Percentiles rank a stretch among this genome's conserved stretches.
These are phyloP conservation scores for Wickerhamiella musiphila DNA, from an alignment of 805 yeast species.

Conservation along the genomic window DNA sequence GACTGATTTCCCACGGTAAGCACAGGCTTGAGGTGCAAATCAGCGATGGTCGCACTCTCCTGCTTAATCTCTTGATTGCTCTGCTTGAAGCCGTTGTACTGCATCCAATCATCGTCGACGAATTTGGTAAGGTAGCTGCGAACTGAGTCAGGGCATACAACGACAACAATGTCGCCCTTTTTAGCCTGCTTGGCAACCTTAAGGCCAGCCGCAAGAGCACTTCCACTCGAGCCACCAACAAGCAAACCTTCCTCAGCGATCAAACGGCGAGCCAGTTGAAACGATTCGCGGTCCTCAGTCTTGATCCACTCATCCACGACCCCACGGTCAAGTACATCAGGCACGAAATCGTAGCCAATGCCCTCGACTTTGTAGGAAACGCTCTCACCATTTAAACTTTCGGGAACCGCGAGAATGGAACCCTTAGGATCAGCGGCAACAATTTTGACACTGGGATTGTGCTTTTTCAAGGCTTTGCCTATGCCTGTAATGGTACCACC, in stretches of 20 bases:
- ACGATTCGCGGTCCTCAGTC: conserved; percentile 69
- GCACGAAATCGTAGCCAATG: conserved; percentile 78
- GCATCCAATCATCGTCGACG: conserved; percentile 85
- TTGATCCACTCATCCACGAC: conserved; percentile 67
- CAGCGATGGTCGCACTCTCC: conserved; percentile 39
- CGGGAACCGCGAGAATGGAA: conserved; percentile 70
- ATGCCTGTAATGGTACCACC: conserved; percentile 86
- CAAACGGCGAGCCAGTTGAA: conserved; percentile 62
- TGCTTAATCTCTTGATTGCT: conserved; percentile 26
- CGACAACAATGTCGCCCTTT: conserved; percentile 60
- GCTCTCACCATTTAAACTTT: conserved; percentile 39
- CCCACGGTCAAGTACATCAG: conserved; percentile 55
- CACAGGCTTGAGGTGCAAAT: conserved; percentile 62
- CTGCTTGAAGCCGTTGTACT: conserved; percentile 42
- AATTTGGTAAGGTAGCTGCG: conserved; percentile 77
- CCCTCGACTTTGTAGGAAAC: conserved; percentile 71
- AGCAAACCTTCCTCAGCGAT: conserved; percentile 73
- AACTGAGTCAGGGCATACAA: conserved; percentile 71
- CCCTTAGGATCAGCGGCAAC: conserved; percentile 81
- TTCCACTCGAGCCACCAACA: conserved; percentile 82
- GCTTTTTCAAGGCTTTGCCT: conserved; percentile 55
- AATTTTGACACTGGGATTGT: conserved; percentile 41
- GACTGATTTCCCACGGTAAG: conserved; percentile 50
- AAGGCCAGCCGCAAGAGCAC: conserved; percentile 66
- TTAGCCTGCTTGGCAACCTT: conserved; percentile 49